A percentile compares a stretch with the other conserved stretches of the same genome.
phyloP scores from a whole-genome alignment of 2,329 filamentous ascomycete genomes.

The Myriangium duriaei region DNA sequence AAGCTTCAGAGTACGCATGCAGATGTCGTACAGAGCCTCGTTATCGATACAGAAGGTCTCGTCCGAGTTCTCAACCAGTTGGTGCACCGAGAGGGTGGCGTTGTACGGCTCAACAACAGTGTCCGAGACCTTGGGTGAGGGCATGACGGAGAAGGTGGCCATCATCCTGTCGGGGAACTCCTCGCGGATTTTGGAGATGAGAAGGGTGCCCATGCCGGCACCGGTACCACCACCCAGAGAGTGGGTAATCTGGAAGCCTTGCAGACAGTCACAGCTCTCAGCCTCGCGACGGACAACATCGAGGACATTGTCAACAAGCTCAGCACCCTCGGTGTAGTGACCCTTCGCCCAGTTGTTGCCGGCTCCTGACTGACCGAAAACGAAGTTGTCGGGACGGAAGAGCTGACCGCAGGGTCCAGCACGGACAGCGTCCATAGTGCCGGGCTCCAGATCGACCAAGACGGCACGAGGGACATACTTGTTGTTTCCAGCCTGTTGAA shows the following conservation, averaged over 20 bases:
- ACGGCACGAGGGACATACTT: slow-evolving; percentile 99
- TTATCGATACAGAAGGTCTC: slow-evolving; percentile 99
- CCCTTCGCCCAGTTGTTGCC: slow-evolving; percentile 99
- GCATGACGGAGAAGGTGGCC: slow-evolving; percentile 98
- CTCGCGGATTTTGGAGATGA: slow-evolving; percentile 99
- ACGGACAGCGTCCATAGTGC: slow-evolving; percentile 99
- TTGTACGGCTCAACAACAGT: slow-evolving; percentile 99
- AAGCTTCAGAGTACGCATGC: slow-evolving; percentile 99
- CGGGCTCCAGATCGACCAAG: slow-evolving; percentile 97
- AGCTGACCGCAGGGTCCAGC: slow-evolving; percentile 96
- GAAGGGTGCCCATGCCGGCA: slow-evolving; percentile 98
- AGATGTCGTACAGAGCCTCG: slow-evolving; percentile 99
- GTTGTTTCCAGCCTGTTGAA: slow-evolving; percentile 75
- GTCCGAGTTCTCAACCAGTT: slow-evolving; percentile 99
- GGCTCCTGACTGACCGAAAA: slow-evolving; percentile 98
- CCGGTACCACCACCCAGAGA: slow-evolving; percentile 99
- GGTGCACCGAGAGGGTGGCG: slow-evolving; percentile 95
- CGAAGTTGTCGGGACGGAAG: slow-evolving; percentile 99
- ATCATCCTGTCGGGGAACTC: slow-evolving; percentile 99
- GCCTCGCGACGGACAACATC: slow-evolving; percentile 98
- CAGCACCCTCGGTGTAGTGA: slow-evolving; percentile 99
- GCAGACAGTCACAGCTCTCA: slow-evolving; percentile 97
- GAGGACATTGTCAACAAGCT: slow-evolving; percentile 95
- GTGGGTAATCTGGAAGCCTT: slow-evolving; percentile 99
- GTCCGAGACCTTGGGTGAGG: slow-evolving; percentile 98